A percentile compares a stretch with the other conserved stretches of the same genome.
Conservation (phyloP, 2,329 filamentous ascomycete species). For the Coniella lustricola region DNA sequence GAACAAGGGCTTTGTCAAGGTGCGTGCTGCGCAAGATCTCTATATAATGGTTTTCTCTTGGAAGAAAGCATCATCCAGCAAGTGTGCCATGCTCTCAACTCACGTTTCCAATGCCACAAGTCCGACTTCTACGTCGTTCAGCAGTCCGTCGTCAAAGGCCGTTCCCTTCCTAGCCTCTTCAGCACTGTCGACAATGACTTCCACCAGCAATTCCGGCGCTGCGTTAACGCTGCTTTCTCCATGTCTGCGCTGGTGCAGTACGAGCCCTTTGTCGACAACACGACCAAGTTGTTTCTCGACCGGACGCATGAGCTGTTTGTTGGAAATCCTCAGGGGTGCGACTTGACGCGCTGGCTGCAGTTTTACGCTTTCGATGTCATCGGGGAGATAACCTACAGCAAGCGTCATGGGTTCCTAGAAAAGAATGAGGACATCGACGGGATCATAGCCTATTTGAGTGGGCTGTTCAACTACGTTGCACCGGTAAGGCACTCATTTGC, state of each 20-base stretch:
- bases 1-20: constrained; percentile 76
- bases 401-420: constrained; percentile 69
- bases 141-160: constrained; percentile 62
- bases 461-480: constrained; percentile 63
- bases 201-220: constrained; percentile 67
- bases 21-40: constrained; percentile 37
- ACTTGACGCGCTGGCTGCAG: constrained; percentile 68
- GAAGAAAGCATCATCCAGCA: not conserved
- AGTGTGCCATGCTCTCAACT: no score
- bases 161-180: constrained; percentile 65
- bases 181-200: constrained; percentile 68
- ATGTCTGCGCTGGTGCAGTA: constrained; percentile 74
- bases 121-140: constrained; percentile 78
- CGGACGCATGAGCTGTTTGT: constrained; percentile 52
- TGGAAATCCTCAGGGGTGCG: constrained; percentile 39
- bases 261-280: constrained; percentile 73
- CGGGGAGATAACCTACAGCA: constrained; percentile 69
- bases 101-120: no score
- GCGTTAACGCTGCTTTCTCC: constrained; percentile 68
- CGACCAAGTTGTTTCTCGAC: constrained; percentile 61
- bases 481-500: constrained; percentile 49
- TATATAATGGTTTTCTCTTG: constrained; percentile 31
- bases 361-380: constrained; percentile 81
- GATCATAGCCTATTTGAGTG: constrained; percentile 58
- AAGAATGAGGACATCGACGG: constrained; percentile 68